phyloP scores from a whole-genome alignment of 352 stramenopile species.

The Lagenidium giganteum region DNA sequence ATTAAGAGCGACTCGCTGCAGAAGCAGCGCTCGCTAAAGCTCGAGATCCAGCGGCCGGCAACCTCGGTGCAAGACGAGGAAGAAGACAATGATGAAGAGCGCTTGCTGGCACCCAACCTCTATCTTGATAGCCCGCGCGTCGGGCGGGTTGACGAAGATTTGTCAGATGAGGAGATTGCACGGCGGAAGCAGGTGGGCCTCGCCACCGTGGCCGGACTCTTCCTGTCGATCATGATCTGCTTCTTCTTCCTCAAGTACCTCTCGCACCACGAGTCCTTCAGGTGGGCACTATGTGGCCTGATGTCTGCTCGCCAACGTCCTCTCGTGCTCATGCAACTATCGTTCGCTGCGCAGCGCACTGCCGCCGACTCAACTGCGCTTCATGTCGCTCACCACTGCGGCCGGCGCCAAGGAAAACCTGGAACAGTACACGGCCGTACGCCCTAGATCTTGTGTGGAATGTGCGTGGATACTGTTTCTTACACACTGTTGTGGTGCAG shows the following conservation, averaged over 20 bases:
- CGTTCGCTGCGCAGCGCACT: conserved; percentile 31
- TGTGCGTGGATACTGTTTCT: neutral
- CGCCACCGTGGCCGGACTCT: conserved; percentile 43
- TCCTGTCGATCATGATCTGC: conserved; percentile 58
- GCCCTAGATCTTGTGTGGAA: neutral
- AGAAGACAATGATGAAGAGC: conserved; percentile 29
- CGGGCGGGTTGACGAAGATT: conserved; percentile 27
- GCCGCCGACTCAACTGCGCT: conserved; percentile 68
- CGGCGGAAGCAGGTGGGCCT: conserved; percentile 54
- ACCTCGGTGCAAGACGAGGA: conserved; percentile 24
- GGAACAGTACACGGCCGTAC: conserved; percentile 68
- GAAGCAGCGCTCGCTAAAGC: conserved; percentile 20
- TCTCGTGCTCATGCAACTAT: conserved; percentile 2
- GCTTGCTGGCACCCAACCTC: conserved; percentile 44
- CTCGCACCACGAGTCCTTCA: conserved; percentile 64
- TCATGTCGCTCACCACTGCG: conserved; percentile 67
- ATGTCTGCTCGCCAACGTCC: neutral
- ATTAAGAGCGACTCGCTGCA: conserved; percentile 44
- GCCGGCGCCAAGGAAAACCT: conserved; percentile 61
- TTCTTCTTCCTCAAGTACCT: conserved; percentile 59
- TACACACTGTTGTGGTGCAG: conserved; percentile 13
- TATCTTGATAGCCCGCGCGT: conserved; percentile 71
- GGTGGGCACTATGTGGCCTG: no score
- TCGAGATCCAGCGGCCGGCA: conserved; percentile 16
- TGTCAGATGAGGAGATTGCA: conserved; percentile 44